phyloP scores from a whole-genome alignment of 2,329 filamentous ascomycete genomes.

The Diaporthe citriasiana region DNA sequence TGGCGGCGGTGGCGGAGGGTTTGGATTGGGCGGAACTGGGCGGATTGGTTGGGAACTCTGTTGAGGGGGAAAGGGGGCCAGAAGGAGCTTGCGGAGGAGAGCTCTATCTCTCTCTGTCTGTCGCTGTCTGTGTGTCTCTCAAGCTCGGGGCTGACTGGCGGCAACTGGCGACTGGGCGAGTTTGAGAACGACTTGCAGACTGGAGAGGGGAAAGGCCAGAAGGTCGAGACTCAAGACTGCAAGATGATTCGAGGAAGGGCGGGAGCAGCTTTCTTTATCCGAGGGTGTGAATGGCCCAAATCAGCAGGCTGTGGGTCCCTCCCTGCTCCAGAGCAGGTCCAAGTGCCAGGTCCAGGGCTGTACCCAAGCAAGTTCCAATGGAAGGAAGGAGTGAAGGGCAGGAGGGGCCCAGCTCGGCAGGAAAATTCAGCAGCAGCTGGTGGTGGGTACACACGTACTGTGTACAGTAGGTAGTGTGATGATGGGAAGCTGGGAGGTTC shows the following conservation, averaged over 20 bases:
- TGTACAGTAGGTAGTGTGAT: too few species aligned
- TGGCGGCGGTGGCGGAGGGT: background rate
- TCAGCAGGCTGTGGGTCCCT: constrained; percentile 36
- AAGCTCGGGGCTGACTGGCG: background rate
- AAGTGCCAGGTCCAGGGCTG: constrained; percentile 19
- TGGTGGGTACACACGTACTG: too few species aligned
- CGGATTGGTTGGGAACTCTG: constrained; percentile 14
- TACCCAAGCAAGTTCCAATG: constrained; percentile 8
- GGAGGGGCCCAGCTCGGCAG: constrained; percentile 20
- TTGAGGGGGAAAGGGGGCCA: background rate
- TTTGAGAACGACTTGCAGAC: constrained; percentile 1
- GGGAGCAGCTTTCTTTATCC: constrained; percentile 41
- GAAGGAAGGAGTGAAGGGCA: background rate
- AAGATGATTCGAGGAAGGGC: constrained; percentile 43
- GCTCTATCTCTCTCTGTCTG: too few species aligned
- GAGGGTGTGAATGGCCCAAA: constrained; percentile 40
- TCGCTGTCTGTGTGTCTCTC: too few species aligned
- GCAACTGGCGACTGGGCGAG: background rate
- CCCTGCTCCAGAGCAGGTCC: constrained; percentile 24
- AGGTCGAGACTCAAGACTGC: constrained; percentile 23
- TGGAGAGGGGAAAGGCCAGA: constrained; percentile 26
- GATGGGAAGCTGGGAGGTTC: background rate
- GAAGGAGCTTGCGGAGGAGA: background rate
- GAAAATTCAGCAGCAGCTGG: constrained; percentile 15
- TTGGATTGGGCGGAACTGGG: constrained; percentile 28